Evolutionary conservation across 2,329 filamentous ascomycete species (phyloP), one percentile per base, ranked within the genome.

Genomic region (Diplodia intermedia): DNA sequence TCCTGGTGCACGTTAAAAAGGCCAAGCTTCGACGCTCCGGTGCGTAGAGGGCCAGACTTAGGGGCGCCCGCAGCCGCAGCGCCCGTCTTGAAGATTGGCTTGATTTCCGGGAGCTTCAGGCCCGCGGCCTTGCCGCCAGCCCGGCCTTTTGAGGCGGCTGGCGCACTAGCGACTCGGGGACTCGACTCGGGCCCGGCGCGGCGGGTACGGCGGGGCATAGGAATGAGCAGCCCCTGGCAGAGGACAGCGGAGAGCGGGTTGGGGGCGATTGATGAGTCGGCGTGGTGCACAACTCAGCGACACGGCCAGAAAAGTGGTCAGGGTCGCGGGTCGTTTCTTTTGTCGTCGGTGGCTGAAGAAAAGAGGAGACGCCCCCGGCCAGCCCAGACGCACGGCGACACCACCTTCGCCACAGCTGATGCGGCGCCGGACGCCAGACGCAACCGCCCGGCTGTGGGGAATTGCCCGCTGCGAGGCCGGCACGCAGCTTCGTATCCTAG

Each of bases 301-400:
- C 18, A 38, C 55, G 54, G 54, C 33, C 31, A 43, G 31, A n/a
- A 40, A 40, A 4, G 33, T 40, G 26, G 55, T 43, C 20, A 38
- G 55, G 55, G 36, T 12, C 23, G 33, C 38, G 23, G 15, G 56
- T 18, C 15, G 56, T 23, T 43, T 40, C 55, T 60, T 47, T 61
- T 61, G 20, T 61, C 12, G 38, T 57, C n/a, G 63, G 54, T 66
- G 63, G 63, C 63, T 66, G 50, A 66, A 66, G 63, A 54, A 55
- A 56, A 50, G 63, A 66, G 63, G 52, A 56, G 52, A 55, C 52
- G 23, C 23, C 56, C 56, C 56, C 56, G 38, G 40, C 38, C 56
- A 61, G 56, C 56, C 56, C 38, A 31, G 56, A 12, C 56, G 56
- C 40, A 61, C 55, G 20, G 36, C 55, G 26, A 54, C 50, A 49